Base-by-base conservation (phyloP, 352 stramenopile genomes). In the Globisporangium emineosum region DNA sequence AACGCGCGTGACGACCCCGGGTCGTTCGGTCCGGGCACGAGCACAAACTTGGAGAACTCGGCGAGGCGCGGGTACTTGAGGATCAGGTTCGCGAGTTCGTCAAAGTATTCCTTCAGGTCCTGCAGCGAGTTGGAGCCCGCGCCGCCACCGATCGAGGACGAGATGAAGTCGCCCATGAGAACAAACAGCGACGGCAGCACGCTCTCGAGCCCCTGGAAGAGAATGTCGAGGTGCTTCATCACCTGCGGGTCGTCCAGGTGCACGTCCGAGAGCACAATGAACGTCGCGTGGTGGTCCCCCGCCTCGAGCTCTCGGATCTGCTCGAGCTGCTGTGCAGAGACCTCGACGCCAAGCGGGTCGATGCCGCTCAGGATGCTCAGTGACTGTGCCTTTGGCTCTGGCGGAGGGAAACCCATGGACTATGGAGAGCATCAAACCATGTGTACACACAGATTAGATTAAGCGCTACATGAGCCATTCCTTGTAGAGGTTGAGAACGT, bases 151-250 rank as follows among this genome's bases (percentile, higher is more conserved):
- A 96, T 84, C 9, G 88, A 85, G 2, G 77, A 76, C 7, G 88
- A 94, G 53, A 92, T 79, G 64, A 98, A 98, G 70, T 98, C 92
- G 49, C 95, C 95, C 91, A 98, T 98, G 25, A 98, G 81, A 15
- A 98, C 83, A 67, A 98, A 98, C 21, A 98, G 66, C 21, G 83
- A 82, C 10, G 86, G 83, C 53, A 83, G 59, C 12, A 96, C 73
- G 23, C 72, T 80, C 56, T 96, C 78, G 32, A 96, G 89, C 1
- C 88, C 91, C 49, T 94, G 78, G 57, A 98, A 96, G 32, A 98
- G 74, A 30, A 86, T 63, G 61, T 96, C 82, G 35, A 98, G 78
- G 59, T 96, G 90, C 45, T 86, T 82, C 72, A 98, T 85, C 21
- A 97, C 90, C 21, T 88, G 73, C 15, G 89, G 89, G 33, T 98